Evolutionary conservation across 228 moss, liverwort and hornwort genomes (phyloP).

Genomic region (Sphagnum fallax): DNA sequence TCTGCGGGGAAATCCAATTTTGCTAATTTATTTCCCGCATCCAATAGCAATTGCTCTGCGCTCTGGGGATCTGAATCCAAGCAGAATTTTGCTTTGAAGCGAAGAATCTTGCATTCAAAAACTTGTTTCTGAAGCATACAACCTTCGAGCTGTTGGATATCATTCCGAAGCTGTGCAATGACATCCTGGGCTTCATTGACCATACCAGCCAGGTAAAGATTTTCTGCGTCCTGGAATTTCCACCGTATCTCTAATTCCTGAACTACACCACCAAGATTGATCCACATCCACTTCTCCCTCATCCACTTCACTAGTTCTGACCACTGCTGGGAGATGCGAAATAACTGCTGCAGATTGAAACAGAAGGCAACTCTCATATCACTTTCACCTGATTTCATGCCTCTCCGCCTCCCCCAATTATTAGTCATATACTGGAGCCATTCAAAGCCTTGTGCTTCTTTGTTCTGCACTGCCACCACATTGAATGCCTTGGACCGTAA

Average conservation of each 20-base stretch:
- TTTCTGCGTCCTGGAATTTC: constrained; percentile 3
- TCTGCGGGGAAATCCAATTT: background rate
- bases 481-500: constrained; percentile 5
- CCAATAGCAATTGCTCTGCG: background rate
- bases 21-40: background rate
- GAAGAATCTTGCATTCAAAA: background rate
- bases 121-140: background rate
- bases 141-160: background rate
- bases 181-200: constrained; percentile 1
- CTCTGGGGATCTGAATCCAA: background rate
- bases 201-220: constrained; percentile 1
- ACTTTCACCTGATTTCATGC: constrained; percentile 7
- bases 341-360: constrained; percentile 15
- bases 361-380: constrained; percentile 27
- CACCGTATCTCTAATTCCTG: constrained; percentile 2
- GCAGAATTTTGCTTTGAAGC: background rate
- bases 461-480: constrained; percentile 5
- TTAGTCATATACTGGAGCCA: constrained; percentile 14
- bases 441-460: constrained; percentile 2
- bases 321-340: constrained; percentile 4
- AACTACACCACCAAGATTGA: background rate
- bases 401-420: constrained; percentile 9
- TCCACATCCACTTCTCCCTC: constrained; percentile 22
- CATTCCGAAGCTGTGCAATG: background rate
- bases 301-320: constrained; percentile 8